Evolutionary conservation across 352 stramenopile species (phyloP), one percentile per base, ranked within the genome.

Genomic region (Phytophthora foliorum): DNA sequence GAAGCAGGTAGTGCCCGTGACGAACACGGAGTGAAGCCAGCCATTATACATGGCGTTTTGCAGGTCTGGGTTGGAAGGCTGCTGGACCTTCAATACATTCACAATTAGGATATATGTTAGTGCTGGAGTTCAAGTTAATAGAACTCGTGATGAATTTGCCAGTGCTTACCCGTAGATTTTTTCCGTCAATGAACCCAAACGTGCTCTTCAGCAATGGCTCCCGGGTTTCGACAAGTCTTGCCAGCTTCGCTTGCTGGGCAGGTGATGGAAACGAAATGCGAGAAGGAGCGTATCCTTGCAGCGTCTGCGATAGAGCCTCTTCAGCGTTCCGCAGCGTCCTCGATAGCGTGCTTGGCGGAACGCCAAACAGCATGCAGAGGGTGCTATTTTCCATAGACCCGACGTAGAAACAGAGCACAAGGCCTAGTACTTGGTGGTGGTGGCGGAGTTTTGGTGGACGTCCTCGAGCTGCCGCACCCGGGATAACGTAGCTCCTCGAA

Each of bases 191-290:
- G 24, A 67, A 52, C 13, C 49, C 17, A 70, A 76, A 54, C 4
- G 36, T 57, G 60, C 82, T 21, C 69, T 64, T 39, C 63, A 45
- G 22, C 11, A 65, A 34, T 29, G 46, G 25, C 25, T 86, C 56
- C 25, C 68, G 14, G 67, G 60, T 9, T 57, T 83, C 14, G 59
- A 86, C 67, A 29, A 57, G 39, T 17, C 21, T 53, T 13, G 34
- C 46, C 7, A 66, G n/a, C 21, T 58, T 29, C 1, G 13, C 27
- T 36, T 45, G 57, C 27, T 29, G 45, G n/a, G 6, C 36, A 7
- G 48, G 58, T 2, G 58, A 66, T 0, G 48, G 57, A 29, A 25
- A 58, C 4, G 46, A 32, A 9, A 66, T 66, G 2, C 57, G 27
- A 1, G 36, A 36, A 4, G n/a, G 48, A 2, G 24, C 19, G 7